These are phyloP conservation scores for Kodamaea fukazawae DNA, from an alignment of 805 yeast species.

Conservation along the genomic window DNA sequence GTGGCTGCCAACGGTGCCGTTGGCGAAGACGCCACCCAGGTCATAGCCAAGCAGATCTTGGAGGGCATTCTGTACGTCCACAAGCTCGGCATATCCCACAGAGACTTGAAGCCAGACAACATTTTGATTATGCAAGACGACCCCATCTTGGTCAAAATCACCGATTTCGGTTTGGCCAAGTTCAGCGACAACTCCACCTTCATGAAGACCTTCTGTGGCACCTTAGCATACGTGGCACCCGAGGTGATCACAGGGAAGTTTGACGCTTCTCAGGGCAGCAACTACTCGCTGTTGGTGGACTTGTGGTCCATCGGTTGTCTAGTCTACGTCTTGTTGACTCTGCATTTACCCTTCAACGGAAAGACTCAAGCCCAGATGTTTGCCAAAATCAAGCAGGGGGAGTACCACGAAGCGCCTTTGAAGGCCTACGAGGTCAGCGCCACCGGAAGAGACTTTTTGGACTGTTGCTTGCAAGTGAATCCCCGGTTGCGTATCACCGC, in stretches of 20 bases:
- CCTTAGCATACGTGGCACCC: constrained; percentile 95
- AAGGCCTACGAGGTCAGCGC: constrained; percentile 62
- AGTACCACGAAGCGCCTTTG: constrained; percentile 75
- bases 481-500: constrained; percentile 76
- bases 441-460: constrained; percentile 71
- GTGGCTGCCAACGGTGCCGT: constrained; percentile 90
- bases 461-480: constrained; percentile 68
- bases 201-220: constrained; percentile 96
- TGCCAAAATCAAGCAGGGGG: constrained; percentile 70
- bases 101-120: constrained; percentile 96
- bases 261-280: constrained; percentile 37
- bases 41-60: constrained; percentile 78
- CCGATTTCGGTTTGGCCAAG: constrained; percentile 96
- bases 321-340: constrained; percentile 86
- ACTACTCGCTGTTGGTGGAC: constrained; percentile 85
- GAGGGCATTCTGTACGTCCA: constrained; percentile 87
- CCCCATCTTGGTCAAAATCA: constrained; percentile 87
- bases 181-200: constrained; percentile 78
- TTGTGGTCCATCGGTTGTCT: constrained; percentile 98
- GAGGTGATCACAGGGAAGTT: constrained; percentile 70
- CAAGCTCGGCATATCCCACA: constrained; percentile 85
- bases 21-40: constrained; percentile 87
- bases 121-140: constrained; percentile 86
- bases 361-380: constrained; percentile 84
- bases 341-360: constrained; percentile 93